phyloP scores from a whole-genome alignment of 495 filamentous ascomycete genomes.

The Neurospora tetrasperma region DNA sequence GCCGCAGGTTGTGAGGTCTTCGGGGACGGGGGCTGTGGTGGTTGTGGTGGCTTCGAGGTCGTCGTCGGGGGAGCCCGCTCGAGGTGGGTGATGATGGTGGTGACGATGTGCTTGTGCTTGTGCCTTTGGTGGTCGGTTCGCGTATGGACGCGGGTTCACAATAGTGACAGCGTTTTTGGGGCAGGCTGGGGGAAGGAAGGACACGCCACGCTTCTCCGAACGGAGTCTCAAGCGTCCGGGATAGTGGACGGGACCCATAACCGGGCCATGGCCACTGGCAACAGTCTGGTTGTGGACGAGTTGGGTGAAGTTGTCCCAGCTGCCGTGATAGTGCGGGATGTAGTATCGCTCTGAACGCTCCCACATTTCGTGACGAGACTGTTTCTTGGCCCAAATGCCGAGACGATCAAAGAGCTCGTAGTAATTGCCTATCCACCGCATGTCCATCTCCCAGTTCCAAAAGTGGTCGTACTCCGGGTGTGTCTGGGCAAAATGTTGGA shows the following conservation, averaged over 20 bases:
- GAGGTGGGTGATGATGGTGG: not conserved
- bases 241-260: slow-evolving; percentile 71
- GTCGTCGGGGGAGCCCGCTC: slow-evolving; percentile 34
- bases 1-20: slow-evolving; percentile 67
- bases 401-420: slow-evolving; percentile 83
- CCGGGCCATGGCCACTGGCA: slow-evolving; percentile 49
- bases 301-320: slow-evolving; percentile 73
- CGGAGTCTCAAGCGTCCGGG: slow-evolving; percentile 46
- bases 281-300: slow-evolving; percentile 35
- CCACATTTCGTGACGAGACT: slow-evolving; percentile 81
- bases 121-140: not conserved
- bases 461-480: slow-evolving; percentile 89
- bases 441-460: slow-evolving; percentile 99
- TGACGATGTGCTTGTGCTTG: not conserved
- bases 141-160: not conserved
- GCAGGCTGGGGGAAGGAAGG: slow-evolving; percentile 44
- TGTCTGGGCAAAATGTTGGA: slow-evolving; percentile 82
- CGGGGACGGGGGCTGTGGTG: slow-evolving; percentile 80
- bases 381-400: slow-evolving; percentile 59
- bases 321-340: slow-evolving; percentile 73
- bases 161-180: slow-evolving; percentile 13
- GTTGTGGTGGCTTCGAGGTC: slow-evolving; percentile 87
- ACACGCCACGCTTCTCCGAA: slow-evolving; percentile 51
- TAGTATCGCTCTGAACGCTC: slow-evolving; percentile 87
- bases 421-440: slow-evolving; percentile 84